Percentiles rank a stretch among this genome's conserved stretches.
Evolutionary conservation across 345 rosid genomes (phyloP).

Genomic region (Erysimum cheiranthoides): DNA sequence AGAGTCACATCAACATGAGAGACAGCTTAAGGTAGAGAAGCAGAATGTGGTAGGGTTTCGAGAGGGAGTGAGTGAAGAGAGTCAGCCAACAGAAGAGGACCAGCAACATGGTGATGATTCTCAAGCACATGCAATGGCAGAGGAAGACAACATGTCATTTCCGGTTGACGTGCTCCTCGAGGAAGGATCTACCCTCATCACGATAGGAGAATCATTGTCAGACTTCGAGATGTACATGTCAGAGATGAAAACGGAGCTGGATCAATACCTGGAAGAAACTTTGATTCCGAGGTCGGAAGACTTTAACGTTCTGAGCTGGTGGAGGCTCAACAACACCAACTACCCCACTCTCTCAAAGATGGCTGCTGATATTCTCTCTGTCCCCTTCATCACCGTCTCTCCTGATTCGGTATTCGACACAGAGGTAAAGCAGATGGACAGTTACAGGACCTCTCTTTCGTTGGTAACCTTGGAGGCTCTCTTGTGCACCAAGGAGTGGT

Average conservation of each 20-base stretch:
- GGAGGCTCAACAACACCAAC: constrained; percentile 66
- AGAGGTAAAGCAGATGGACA: constrained; percentile 62
- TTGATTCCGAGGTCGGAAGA: constrained; percentile 61
- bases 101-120: constrained; percentile 37
- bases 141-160: constrained; percentile 38
- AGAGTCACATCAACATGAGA: constrained; percentile 34
- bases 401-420: constrained; percentile 61
- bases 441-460: constrained; percentile 60
- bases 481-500: constrained; percentile 81
- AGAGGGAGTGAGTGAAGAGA: constrained; percentile 38
- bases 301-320: constrained; percentile 76
- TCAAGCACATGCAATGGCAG: constrained; percentile 39
- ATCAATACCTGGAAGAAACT: constrained; percentile 69
- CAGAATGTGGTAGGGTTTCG: constrained; percentile 51
- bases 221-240: constrained; percentile 69
- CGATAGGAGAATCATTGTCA: constrained; percentile 52
- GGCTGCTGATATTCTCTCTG: constrained; percentile 69
- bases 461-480: constrained; percentile 78
- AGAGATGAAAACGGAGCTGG: constrained; percentile 74
- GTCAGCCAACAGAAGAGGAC: constrained; percentile 36
- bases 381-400: constrained; percentile 55
- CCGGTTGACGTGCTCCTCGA: constrained; percentile 38
- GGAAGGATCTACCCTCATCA: constrained; percentile 55
- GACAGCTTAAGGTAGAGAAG: constrained; percentile 31
- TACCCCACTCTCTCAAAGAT: constrained; percentile 77